Evolutionary conservation across 2,329 filamentous ascomycete species (phyloP), one percentile per base, ranked within the genome.

Genomic region (Microcyclospora pomicola): DNA sequence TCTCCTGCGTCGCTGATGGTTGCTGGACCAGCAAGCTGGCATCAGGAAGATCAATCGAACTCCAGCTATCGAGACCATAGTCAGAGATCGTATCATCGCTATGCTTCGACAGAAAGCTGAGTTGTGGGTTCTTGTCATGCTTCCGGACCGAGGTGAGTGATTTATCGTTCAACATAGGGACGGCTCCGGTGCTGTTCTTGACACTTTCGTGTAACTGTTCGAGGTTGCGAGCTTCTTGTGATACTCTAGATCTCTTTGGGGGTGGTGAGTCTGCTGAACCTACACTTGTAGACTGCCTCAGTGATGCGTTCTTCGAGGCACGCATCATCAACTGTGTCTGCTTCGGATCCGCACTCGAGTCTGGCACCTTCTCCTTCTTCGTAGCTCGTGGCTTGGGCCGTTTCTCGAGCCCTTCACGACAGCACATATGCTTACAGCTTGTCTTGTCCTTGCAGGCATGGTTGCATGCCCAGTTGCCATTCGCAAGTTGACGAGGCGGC

Each of bases 391-490:
- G 51, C 49, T 71, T 71, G 32, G 71, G 64, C 41, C 73, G 77
- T 44, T 76, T 82, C 28, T 82, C 74, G 13, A 82, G 52, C 0
- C 82, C 82, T 42, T 82, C 75, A 15, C 69, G 70, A 50, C 82
- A 88, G 50, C 82, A 88, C 28, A 71, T 58, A 49, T 88, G 82
- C 47, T 75, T 82, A 57, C 82, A 87, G 9, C 53, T 59, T 30
- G 55, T 61, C 47, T 72, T 76, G 46, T 78, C 65, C 48, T 71
- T 75, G 61, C 82, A 87, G 13, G 58, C 58, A 51, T 88, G 82
- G 41, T 80, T 80, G 59, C 82, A 88, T 28, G 70, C 69, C 75
- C 78, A 87, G 50, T 71, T 82, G 0, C 81, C 82, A 50, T 82
- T 87, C 0, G 66, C 58, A 43, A 86, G 68, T 47, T 67, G 69